Conservation (phyloP, 1,139 yeast genomes). For the Geotrichum restrictum region DNA sequence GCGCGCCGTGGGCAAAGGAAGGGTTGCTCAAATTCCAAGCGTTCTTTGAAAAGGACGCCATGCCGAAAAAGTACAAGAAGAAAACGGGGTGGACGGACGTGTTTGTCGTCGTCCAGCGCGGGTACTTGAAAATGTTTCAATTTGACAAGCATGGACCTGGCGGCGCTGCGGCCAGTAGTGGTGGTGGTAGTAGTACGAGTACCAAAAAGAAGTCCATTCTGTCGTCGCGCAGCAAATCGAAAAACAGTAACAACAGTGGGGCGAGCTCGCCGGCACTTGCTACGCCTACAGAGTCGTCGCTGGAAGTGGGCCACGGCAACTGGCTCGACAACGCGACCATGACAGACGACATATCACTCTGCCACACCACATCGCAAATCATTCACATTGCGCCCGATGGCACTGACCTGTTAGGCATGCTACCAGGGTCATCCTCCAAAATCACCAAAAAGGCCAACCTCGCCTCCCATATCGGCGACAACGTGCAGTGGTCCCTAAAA, state of each 20-base stretch:
- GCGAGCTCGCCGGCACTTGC: background rate
- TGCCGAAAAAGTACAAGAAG: constrained; percentile 25
- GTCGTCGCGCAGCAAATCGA: background rate
- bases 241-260: no score
- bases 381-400: constrained; percentile 21
- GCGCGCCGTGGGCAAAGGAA: constrained; percentile 78
- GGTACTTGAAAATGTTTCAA: constrained; percentile 35
- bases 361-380: constrained; percentile 37
- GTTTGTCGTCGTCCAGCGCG: constrained; percentile 37
- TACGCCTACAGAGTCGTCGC: background rate
- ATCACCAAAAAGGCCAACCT: constrained; percentile 3
- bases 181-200: no score
- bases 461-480: constrained; percentile 21
- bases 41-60: constrained; percentile 31
- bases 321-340: constrained; percentile 48
- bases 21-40: constrained; percentile 58
- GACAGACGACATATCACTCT: constrained; percentile 33
- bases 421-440: constrained; percentile 15
- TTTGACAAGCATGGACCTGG: constrained; percentile 26
- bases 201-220: constrained; percentile 1
- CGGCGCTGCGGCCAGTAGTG: no score
- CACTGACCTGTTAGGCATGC: constrained; percentile 15
- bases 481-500: constrained; percentile 36
- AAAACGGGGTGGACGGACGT: constrained; percentile 31
- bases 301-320: constrained; percentile 57